Base-by-base conservation (phyloP, 108 stramenopile species). In the Bacterosira constricta region DNA sequence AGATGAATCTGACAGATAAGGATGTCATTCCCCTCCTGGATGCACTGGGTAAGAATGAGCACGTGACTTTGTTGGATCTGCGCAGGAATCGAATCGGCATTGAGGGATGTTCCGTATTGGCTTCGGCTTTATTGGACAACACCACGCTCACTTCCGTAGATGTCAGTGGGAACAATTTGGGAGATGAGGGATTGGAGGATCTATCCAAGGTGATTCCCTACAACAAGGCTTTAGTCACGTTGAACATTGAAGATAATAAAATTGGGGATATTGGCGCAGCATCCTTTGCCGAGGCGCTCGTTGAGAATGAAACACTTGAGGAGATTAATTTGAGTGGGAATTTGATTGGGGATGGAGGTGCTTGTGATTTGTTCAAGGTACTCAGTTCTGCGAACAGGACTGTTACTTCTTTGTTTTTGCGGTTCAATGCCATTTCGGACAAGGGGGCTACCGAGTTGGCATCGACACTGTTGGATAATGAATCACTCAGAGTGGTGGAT, bases 331-430 rank as follows among this genome's bases (percentile, higher is more conserved):
- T 68, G 44, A 58, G 30, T 58, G 75, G 66, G 15, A 76, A 76
- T 44, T 49, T 47, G 4, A 79, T 79, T 58, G 72, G 73, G 21
- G 78, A 73, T 37, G 53, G 49, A 23, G 78, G 78, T 10, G 73
- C 73, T 2, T 26, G 6, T n/a, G 52, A 67, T 60, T 12, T 75
- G 37, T 69, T 57, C 68, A 56, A 57, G 30, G 54, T 34, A 34
- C 18, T 23, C 1, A 7, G n/a, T 21, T 26, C n/a, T 41, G n/a
- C 47, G 4, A 5, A 17, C 34, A 17, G 4, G n/a, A 31, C 20
- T 34, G 32, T 72, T 44, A 21, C 17, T 26, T 21, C 34, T 0
- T 26, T 72, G 7, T 36, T 38, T 11, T 44, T 72, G 51, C 12
- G 60, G 18, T 32, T 62, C 49, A 72, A 72, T 44, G 32, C 18